Conservation (phyloP, 2,329 filamentous ascomycete species). For the Aspergillus proliferans region DNA sequence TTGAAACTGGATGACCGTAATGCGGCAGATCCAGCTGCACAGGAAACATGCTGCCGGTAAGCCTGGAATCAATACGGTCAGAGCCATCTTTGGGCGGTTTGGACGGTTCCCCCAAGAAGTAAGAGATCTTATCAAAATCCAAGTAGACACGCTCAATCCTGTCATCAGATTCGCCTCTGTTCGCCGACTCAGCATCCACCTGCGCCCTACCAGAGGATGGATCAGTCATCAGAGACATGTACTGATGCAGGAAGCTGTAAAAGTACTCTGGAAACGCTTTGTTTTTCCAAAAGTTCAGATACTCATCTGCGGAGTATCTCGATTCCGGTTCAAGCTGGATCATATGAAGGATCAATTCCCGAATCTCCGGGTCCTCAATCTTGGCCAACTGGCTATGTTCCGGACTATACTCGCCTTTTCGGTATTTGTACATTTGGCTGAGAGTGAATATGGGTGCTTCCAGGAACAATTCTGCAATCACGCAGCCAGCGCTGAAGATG, state of each 20-base stretch:
- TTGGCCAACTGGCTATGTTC: slow-evolving; percentile 71
- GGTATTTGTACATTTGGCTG: slow-evolving; percentile 91
- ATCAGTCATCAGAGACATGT: slow-evolving; percentile 94
- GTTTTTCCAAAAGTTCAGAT: slow-evolving; percentile 81
- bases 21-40: slow-evolving; percentile 81
- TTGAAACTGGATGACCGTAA: slow-evolving; percentile 64
- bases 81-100: slow-evolving; percentile 35
- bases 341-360: slow-evolving; percentile 90
- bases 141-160: slow-evolving; percentile 87
- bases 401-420: slow-evolving; percentile 86
- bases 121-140: slow-evolving; percentile 97
- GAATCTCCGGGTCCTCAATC: slow-evolving; percentile 79
- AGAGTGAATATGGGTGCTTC: slow-evolving; percentile 97
- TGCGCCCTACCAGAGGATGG: slow-evolving; percentile 71
- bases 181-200: slow-evolving; percentile 61
- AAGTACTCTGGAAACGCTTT: slow-evolving; percentile 96
- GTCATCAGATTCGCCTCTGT: slow-evolving; percentile 82
- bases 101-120: slow-evolving; percentile 74
- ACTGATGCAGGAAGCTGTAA: slow-evolving; percentile 93
- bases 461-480: slow-evolving; percentile 92
- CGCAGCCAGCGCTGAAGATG: slow-evolving; percentile 92
- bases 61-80: slow-evolving; percentile 24
- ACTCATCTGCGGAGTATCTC: slow-evolving; percentile 88
- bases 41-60: slow-evolving; percentile 49
- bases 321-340: slow-evolving; percentile 89